Base-by-base conservation (phyloP, 2,329 filamentous ascomycete genomes). In the Fusarium buxicola region DNA sequence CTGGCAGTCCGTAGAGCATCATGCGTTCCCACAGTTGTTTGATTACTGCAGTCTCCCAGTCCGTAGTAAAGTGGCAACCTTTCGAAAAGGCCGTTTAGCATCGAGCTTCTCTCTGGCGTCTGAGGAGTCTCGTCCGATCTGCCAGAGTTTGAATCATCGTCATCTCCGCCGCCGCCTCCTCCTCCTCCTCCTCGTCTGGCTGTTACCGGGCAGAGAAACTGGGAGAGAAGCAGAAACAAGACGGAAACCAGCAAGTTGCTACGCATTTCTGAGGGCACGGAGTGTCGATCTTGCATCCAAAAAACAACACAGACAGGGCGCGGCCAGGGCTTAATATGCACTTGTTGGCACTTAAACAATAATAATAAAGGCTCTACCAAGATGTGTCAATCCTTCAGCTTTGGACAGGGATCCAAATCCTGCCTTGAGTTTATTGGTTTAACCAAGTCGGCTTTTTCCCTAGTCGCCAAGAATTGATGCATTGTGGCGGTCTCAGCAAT, bases 1-100 rank as follows among this genome's bases (percentile, higher is more conserved):
- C 61, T 6, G 61, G 61, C 2, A 64, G 40, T 16, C 61, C 61
- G 12, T 52, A 64, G 41, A 47, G 25, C 50, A 54, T 46, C 34
- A 40, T 12, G 12, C 50, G 50, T n/a, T 54, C 41, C 6, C 25
- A 5, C 12, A 54, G 41, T 21, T 46, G 40, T n/a, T 11, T 39
- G 32, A 10, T 43, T 47, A 4, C 50, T 43, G 11, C 50, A 54
- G 8, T 32, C 16, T 21, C 48, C 48, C 3, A 32, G 31, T 2
- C 38, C 38, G 15, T 39, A 52, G 27, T 6, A 13, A 9, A 27
- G 12, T 30, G 15, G 27, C 15, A 5, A n/a, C 34, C 28, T n/a
- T n/a, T n/a, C n/a, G n/a, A n/a, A n/a, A 21, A 49, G 34, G 9
- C 47, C 47, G 28, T 27, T 21, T 24, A 31, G 41, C 5, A n/a